phyloP scores from a whole-genome alignment of 768 basidiomycete genomes.

The Tylopilus plumbeoviolaceoides region DNA sequence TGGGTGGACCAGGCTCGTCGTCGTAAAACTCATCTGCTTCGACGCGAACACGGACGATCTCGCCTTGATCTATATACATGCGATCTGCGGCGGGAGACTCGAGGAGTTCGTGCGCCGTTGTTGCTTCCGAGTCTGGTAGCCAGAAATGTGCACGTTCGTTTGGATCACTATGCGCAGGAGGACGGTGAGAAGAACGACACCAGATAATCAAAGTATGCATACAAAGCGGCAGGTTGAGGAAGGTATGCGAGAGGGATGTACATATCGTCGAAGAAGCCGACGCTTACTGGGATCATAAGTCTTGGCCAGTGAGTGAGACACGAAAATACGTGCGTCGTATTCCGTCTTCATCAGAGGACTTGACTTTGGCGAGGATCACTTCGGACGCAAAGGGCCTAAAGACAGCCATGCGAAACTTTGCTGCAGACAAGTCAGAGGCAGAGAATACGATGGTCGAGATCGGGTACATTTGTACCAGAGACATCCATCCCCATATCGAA shows the following conservation, averaged over 20 bases:
- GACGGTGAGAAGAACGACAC: not conserved
- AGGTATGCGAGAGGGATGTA: slow-evolving; percentile 77
- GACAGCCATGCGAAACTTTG: slow-evolving; percentile 83
- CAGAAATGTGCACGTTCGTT: slow-evolving; percentile 84
- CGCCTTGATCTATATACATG: slow-evolving; percentile 79
- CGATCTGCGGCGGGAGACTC: slow-evolving; percentile 62
- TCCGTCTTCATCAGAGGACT: slow-evolving; percentile 80
- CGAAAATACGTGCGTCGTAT: slow-evolving; percentile 61
- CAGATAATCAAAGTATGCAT: slow-evolving; percentile 23
- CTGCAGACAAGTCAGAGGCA: slow-evolving; percentile 38
- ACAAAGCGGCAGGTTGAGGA: slow-evolving; percentile 81
- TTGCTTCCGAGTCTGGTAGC: slow-evolving; percentile 59
- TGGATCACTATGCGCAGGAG: slow-evolving; percentile 51
- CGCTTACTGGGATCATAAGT: slow-evolving; percentile 50
- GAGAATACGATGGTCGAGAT: not conserved
- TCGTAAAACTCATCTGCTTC: slow-evolving; percentile 83
- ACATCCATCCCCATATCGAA: slow-evolving; percentile 91
- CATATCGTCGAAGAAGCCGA: slow-evolving; percentile 94
- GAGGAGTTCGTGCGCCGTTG: slow-evolving; percentile 55
- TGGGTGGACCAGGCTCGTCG: slow-evolving; percentile 81
- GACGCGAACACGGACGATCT: slow-evolving; percentile 72
- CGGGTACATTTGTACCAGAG: slow-evolving; percentile 86
- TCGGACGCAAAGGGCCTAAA: slow-evolving; percentile 91
- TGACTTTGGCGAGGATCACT: slow-evolving; percentile 85
- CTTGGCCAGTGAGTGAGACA: not conserved